Conservation (phyloP, 805 yeast species). For the Komagataella ulmi region DNA sequence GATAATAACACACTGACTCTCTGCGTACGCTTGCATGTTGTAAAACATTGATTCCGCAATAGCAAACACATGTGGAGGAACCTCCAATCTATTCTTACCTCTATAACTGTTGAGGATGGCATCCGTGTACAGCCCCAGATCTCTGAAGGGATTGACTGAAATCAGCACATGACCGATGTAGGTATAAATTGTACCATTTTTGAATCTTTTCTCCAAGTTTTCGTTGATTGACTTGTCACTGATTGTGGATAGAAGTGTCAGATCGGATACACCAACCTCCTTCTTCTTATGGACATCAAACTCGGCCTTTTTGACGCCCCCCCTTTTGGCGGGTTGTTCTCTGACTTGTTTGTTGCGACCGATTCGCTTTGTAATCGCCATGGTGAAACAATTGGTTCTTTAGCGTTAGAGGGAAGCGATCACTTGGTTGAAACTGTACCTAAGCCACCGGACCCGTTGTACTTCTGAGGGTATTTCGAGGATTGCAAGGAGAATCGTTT, state of each 20-base stretch:
- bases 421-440: neutral
- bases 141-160: constrained; percentile 93
- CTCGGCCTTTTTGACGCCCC: constrained; percentile 71
- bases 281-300: constrained; percentile 81
- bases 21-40: constrained; percentile 86
- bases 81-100: constrained; percentile 90
- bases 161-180: constrained; percentile 91
- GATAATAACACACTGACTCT: constrained; percentile 93
- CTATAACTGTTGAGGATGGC: constrained; percentile 62
- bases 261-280: constrained; percentile 96
- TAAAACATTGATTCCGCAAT: constrained; percentile 96
- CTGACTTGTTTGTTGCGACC: constrained; percentile 41
- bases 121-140: constrained; percentile 87
- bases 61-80: constrained; percentile 96
- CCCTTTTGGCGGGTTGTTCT: constrained; percentile 39
- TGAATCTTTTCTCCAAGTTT: constrained; percentile 77
- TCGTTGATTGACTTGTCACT: constrained; percentile 89
- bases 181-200: constrained; percentile 82
- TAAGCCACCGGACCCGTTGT: neutral
- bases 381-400: constrained; percentile 11
- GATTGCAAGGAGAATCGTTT: neutral
- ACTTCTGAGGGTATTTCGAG: neutral
- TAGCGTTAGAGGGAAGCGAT: neutral
- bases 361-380: constrained; percentile 74
- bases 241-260: constrained; percentile 78